phyloP scores from a whole-genome alignment of 192 early-diverging fungal genomes.

The Podila clonocystis region DNA sequence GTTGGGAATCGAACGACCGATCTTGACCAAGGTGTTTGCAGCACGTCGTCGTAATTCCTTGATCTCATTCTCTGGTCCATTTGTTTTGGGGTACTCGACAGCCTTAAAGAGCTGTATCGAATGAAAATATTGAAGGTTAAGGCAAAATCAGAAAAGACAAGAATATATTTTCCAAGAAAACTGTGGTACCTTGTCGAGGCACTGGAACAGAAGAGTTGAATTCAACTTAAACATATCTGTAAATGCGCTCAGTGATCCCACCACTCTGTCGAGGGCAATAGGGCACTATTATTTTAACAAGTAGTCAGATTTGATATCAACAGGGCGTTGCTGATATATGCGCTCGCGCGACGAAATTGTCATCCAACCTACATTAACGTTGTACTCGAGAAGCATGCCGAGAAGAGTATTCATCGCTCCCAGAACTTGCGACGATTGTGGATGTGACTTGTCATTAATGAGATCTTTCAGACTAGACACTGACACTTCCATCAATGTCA shows the following conservation, averaged over 20 bases:
- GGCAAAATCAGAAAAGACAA: too few relatives aligned
- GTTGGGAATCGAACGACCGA: constrained; percentile 39
- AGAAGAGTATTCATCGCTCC: constrained; percentile 30
- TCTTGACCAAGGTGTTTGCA: constrained; percentile 34
- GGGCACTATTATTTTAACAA: constrained; percentile 7
- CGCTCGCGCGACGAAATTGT: not conserved
- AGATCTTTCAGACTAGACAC: constrained; percentile 35
- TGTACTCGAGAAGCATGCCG: constrained; percentile 25
- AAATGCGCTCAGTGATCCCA: constrained; percentile 19
- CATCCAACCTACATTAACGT: constrained; percentile 10
- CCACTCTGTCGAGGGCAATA: constrained; percentile 12
- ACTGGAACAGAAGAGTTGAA: constrained; percentile 29
- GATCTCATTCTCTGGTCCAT: not conserved
- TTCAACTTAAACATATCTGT: constrained; percentile 46
- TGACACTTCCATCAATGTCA: constrained; percentile 41
- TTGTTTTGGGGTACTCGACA: constrained; percentile 21
- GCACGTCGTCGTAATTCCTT: constrained; percentile 18
- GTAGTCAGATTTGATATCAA: not conserved
- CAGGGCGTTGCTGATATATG: not conserved
- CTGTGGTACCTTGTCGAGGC: constrained; percentile 32
- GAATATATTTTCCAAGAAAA: not conserved
- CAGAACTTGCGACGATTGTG: constrained; percentile 24
- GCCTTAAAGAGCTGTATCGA: constrained; percentile 28
- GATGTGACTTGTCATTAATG: constrained; percentile 16
- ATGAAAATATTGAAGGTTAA: not conserved